Conservation (phyloP, 2,329 filamentous ascomycete genomes). For the Ophiocordyceps camponoti-floridani region DNA sequence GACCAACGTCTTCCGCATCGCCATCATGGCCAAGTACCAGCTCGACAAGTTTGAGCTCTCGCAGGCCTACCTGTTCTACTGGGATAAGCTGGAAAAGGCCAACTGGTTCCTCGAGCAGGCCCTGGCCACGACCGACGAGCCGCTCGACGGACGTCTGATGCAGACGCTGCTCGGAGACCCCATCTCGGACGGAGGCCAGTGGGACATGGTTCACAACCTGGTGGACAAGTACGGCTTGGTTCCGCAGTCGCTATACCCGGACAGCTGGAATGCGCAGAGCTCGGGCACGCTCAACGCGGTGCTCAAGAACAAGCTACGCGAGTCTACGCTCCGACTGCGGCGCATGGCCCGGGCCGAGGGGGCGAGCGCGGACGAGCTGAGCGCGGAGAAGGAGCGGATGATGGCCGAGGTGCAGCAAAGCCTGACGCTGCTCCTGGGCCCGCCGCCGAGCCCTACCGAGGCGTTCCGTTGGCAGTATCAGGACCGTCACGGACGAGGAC, state of each 20-base stretch:
- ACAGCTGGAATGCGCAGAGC: constrained; percentile 61
- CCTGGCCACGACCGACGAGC: constrained; percentile 52
- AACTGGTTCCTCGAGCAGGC: constrained; percentile 82
- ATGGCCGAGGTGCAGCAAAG: constrained; percentile 65
- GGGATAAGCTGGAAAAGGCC: constrained; percentile 83
- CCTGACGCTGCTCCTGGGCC: constrained; percentile 66
- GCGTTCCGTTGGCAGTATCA: constrained; percentile 69
- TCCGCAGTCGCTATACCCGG: constrained; percentile 65
- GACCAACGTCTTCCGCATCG: constrained; percentile 83
- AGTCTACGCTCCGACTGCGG: constrained; percentile 62
- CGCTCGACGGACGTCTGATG: constrained; percentile 55
- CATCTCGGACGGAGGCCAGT: constrained; percentile 70
- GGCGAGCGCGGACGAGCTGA: not conserved
- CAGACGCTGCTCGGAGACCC: constrained; percentile 50
- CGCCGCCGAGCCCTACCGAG: constrained; percentile 50
- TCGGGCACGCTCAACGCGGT: constrained; percentile 53
- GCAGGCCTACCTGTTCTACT: constrained; percentile 79
- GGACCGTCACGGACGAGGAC: constrained; percentile 48
- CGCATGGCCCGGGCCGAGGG: constrained; percentile 21
- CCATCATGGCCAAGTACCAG: constrained; percentile 68
- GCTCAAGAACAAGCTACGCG: constrained; percentile 72
- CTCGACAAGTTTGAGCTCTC: constrained; percentile 70
- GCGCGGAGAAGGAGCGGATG: constrained; percentile 26
- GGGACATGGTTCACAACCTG: constrained; percentile 82
- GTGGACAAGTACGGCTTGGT: constrained; percentile 81